Base-by-base conservation (phyloP, 345 rosid species). In the Excoecaria cochinchinensis region DNA sequence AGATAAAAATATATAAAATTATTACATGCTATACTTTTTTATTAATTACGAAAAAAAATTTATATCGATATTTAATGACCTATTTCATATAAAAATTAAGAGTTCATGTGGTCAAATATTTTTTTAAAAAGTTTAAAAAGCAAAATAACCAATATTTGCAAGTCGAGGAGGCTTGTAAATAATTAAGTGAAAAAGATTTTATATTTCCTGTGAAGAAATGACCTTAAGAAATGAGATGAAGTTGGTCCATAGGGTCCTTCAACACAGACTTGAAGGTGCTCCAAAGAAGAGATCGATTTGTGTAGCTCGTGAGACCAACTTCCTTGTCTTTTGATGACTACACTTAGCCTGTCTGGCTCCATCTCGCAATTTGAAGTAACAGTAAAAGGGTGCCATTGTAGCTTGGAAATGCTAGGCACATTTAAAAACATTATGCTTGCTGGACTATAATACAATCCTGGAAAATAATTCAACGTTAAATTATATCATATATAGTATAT, bases 171-270 rank as follows among this genome's bases (percentile, higher is more conserved):
- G 31, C 31, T 31, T 2, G 31, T 31, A 2, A 2, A 31, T 31
- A 31, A 31, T 31, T 31, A 31, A 31, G 31, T 2, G 1, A 31
- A 31, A 17, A 57, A 31, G 65, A 13, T 16, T 2, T 13, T 3
- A 3, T 6, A 48, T 24, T 44, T 12, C 42, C 1, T 39, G 2
- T 39, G 3, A 61, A 36, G 60, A 2, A 71, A 63, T 44, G 39
- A 78, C 81, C 81, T 78, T 42, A 69, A 57, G 36, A 78, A 78
- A 67, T 68, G 64, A n/a, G 81, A 74, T 10, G 81, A 78, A 51
- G 63, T 17, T 44, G 81, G 81, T 22, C 81, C 81, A 25, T 78
- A 78, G 38, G 81, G 81, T 39, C 81, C 81, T 78, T 78, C 81
- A 40, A 74, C 81, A 17, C 77, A 78, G 7, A 78, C 15, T 61